These are phyloP conservation scores for Cadophora sp. DNA, from an alignment of 2,329 filamentous ascomycete species.

Conservation along the genomic window DNA sequence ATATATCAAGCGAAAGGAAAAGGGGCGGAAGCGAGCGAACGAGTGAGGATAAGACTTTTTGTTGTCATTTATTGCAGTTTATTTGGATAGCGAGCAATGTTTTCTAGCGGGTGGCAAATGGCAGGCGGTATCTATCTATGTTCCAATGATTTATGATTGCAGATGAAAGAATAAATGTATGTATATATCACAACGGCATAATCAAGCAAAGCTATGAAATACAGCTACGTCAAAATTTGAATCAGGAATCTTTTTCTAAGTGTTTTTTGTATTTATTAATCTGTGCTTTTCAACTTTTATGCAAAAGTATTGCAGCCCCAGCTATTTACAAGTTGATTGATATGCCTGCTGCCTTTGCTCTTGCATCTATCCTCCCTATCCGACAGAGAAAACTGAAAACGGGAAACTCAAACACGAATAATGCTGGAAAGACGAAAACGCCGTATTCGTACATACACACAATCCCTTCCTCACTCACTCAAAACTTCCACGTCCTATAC, in stretches of 20 bases:
- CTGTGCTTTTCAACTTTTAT: not conserved
- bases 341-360: not conserved
- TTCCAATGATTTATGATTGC: conserved; percentile 35
- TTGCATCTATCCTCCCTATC: no score
- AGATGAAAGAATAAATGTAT: conserved; percentile 27
- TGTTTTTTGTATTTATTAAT: not conserved
- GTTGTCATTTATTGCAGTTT: not conserved
- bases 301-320: no score
- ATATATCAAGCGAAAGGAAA: not conserved
- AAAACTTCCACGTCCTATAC: conserved; percentile 24
- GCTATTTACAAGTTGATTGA: conserved; percentile 2
- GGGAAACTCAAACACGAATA: conserved; percentile 1
- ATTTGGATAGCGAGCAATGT: not conserved
- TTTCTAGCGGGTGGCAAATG: not conserved
- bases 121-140: not conserved
- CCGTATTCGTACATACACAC: conserved; percentile 21
- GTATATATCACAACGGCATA: conserved; percentile 5
- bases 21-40: not conserved
- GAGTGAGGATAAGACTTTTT: not conserved
- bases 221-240: not conserved
- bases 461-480: not conserved
- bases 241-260: no score
- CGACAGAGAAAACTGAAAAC: not conserved
- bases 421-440: not conserved
- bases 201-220: not conserved